phyloP scores from a whole-genome alignment of 345 rosid genomes.

The Firmiana major region DNA sequence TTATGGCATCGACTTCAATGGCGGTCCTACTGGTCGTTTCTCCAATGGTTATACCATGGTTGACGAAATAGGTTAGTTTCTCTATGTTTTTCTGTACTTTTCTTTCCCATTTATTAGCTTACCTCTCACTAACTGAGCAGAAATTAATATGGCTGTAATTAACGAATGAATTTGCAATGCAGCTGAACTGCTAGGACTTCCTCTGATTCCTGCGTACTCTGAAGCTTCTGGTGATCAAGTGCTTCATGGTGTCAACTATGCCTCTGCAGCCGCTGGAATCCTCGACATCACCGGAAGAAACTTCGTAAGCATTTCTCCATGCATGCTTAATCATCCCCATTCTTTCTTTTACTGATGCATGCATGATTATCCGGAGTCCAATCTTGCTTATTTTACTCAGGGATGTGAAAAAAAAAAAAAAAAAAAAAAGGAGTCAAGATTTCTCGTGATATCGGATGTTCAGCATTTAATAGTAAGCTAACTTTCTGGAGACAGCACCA shows the following conservation, averaged over 20 bases:
- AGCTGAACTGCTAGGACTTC: constrained; percentile 81
- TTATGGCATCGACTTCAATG: constrained; percentile 91
- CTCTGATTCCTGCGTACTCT: constrained; percentile 76
- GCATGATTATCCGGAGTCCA: background rate
- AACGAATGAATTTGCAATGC: constrained; percentile 12
- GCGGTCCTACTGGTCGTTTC: constrained; percentile 97
- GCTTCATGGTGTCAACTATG: constrained; percentile 85
- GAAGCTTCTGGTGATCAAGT: constrained; percentile 75
- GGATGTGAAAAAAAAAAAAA: background rate
- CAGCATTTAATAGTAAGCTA: background rate
- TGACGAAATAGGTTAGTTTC: constrained; percentile 64
- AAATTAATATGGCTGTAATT: too few relatives aligned
- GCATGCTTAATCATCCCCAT: background rate
- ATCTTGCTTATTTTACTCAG: background rate
- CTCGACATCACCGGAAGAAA: constrained; percentile 87
- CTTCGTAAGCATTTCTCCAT: constrained; percentile 49
- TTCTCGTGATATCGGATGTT: background rate
- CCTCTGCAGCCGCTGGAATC: constrained; percentile 97
- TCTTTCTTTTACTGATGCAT: background rate
- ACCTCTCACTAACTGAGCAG: background rate
- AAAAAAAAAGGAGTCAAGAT: background rate
- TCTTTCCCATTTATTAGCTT: background rate
- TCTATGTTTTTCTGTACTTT: too few relatives aligned
- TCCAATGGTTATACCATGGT: constrained; percentile 95
- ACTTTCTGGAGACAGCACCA: background rate